phyloP scores from a whole-genome alignment of 306 rosid genomes.

The Dicorynia guianensis region DNA sequence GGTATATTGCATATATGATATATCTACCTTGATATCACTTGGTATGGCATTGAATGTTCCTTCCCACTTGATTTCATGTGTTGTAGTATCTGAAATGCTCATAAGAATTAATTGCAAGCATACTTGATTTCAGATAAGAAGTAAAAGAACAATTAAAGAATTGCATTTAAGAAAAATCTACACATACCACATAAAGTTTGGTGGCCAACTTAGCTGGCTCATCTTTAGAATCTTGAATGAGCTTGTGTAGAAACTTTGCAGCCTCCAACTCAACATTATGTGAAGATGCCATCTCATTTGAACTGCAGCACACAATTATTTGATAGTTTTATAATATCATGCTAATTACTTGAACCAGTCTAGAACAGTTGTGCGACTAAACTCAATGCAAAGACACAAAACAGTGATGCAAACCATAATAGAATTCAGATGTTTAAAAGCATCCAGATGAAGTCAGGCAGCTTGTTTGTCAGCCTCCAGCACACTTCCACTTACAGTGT shows the following conservation, averaged over 20 bases:
- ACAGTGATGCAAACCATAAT: not conserved
- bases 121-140: conserved; percentile 11
- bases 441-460: conserved; percentile 14
- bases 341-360: conserved; percentile 21
- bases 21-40: conserved; percentile 93
- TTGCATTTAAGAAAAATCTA: conserved; percentile 32
- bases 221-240: conserved; percentile 95
- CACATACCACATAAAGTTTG: conserved; percentile 90
- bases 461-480: not conserved
- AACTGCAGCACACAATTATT: conserved; percentile 47
- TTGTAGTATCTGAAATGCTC: conserved; percentile 81
- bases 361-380: not conserved
- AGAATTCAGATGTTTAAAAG: not conserved
- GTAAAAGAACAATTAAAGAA: conserved; percentile 2
- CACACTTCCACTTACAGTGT: not conserved
- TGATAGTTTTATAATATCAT: not conserved
- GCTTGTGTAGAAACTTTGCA: conserved; percentile 97
- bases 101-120: conserved; percentile 21
- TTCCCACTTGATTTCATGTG: conserved; percentile 99
- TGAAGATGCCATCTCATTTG: conserved; percentile 75
- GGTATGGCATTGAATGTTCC: conserved; percentile 98
- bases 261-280: conserved; percentile 99
- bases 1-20: not conserved
- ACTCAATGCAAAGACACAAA: conserved; percentile 19
- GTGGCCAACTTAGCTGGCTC: conserved; percentile 98